Percentiles rank a stretch among this genome's conserved stretches.
Conservation (phyloP, 2,329 filamentous ascomycete genomes). For the Apiospora sp. region DNA sequence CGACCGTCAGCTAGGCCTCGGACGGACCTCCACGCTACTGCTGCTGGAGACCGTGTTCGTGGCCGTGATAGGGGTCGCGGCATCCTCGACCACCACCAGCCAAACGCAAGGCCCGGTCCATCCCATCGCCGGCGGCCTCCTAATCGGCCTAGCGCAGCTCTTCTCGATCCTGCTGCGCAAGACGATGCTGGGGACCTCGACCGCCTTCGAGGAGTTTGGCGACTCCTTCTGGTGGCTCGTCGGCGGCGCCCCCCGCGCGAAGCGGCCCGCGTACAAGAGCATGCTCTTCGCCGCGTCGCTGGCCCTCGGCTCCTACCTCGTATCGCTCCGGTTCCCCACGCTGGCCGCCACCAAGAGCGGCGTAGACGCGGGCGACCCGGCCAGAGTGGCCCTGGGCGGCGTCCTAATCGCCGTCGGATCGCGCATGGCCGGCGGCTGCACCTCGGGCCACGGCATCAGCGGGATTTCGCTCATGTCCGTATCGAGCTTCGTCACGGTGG, state of each 20-base stretch:
- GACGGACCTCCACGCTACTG: slow-evolving; percentile 46
- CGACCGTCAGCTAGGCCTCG: slow-evolving; percentile 50
- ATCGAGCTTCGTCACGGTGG: slow-evolving; percentile 69
- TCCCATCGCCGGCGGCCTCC: slow-evolving; percentile 62
- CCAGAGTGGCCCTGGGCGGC: slow-evolving; percentile 60
- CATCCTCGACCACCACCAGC: slow-evolving; percentile 39
- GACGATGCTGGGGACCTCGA: slow-evolving; percentile 66
- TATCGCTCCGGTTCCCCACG: slow-evolving; percentile 45
- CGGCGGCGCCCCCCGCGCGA: slow-evolving; percentile 35
- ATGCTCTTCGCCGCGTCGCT: slow-evolving; percentile 63
- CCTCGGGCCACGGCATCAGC: slow-evolving; percentile 74
- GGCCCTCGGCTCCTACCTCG: slow-evolving; percentile 52
- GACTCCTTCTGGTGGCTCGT: slow-evolving; percentile 58
- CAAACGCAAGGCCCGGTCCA: slow-evolving; percentile 48
- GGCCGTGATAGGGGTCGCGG: slow-evolving; percentile 47
- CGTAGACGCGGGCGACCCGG: slow-evolving; percentile 42
- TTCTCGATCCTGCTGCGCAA: slow-evolving; percentile 61
- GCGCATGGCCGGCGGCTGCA: slow-evolving; percentile 71
- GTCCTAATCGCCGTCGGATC: slow-evolving; percentile 66
- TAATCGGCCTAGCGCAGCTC: slow-evolving; percentile 66
- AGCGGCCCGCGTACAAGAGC: slow-evolving; percentile 49
- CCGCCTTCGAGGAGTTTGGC: slow-evolving; percentile 67
- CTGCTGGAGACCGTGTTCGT: slow-evolving; percentile 53
- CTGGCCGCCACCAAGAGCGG: slow-evolving; percentile 36
- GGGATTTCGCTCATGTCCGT: slow-evolving; percentile 69